Base-by-base conservation (phyloP, 1,284 basidiomycete genomes). In the Cystobasidiaceae sp. region DNA sequence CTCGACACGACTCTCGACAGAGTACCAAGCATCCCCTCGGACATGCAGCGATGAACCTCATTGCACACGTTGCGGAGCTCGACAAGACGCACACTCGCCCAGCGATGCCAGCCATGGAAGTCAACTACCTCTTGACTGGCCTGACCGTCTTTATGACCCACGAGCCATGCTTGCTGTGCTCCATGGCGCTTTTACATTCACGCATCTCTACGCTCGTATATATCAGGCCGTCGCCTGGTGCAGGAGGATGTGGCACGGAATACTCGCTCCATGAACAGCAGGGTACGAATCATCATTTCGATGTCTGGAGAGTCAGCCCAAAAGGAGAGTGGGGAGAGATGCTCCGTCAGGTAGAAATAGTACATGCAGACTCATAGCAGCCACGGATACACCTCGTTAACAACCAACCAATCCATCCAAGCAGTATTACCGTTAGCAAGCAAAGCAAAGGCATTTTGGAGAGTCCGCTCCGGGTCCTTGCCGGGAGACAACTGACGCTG, bases 151-250 rank as follows among this genome's bases (percentile, higher is more conserved):
- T 96, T 79, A 83, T 85, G 54, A 90, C 90, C 2, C 93, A 97
- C 76, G 93, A 97, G 72, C 93, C 93, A 2, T 97, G 93, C 72
- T 82, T 96, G 64, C 91, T 96, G 88, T 97, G 93, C 75, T 84
- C 85, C 70, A 97, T 97, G 93, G 90, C 91, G 1, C 78, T 97
- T 19, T 78, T 93, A 7, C 93, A 97, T 77, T 91, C 89, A 1
- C 83, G 93, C 21, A 90, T 94, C 57, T 88, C 86, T 0, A 37
- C 66, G 2, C 50, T 74, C 33, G 70, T 66, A 37, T 73, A 67
- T 43, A 43, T 73, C 34, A 66, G 56, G 49, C 44, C 21, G 6
- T 63, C 63, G 17, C 69, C 72, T 0, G 70, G 70, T 1, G 67
- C 69, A 3, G 89, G 89, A 37, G 89, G 88, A 0, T 89, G 87